These are phyloP conservation scores for Oryza longistaminata DNA, from an alignment of 176 grass and related monocot species.

Conservation along the genomic window DNA sequence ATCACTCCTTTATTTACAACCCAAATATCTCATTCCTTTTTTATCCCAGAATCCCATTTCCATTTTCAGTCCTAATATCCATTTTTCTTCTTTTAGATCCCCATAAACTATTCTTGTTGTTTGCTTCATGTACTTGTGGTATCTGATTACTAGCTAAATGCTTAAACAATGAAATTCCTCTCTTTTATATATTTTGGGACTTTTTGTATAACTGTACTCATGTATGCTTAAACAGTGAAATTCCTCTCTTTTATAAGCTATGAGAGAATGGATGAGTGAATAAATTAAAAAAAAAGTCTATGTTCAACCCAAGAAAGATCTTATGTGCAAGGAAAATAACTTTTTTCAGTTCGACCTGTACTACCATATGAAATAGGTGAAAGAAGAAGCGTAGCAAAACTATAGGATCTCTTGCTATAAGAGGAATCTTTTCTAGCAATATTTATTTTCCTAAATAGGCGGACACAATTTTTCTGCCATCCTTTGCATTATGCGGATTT, in stretches of 20 bases:
- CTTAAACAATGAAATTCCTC: background rate
- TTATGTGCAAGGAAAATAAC: background rate
- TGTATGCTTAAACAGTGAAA: background rate
- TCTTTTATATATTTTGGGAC: background rate
- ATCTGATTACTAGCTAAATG: background rate
- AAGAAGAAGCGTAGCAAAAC: background rate
- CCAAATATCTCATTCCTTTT: background rate
- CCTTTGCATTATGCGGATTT: too few species aligned
- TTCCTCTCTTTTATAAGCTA: background rate
- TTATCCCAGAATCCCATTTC: background rate
- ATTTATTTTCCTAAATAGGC: background rate
- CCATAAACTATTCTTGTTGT: background rate
- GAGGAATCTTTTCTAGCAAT: background rate
- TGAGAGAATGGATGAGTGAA: background rate
- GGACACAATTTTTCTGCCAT: background rate
- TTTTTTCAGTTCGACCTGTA: background rate
- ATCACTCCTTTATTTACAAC: background rate
- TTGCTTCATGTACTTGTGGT: too few species aligned
- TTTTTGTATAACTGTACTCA: background rate
- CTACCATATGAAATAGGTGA: background rate
- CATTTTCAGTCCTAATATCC: background rate
- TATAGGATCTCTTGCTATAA: background rate
- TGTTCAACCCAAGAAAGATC: background rate
- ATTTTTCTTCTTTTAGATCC: background rate
- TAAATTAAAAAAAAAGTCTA: background rate